Conservation (phyloP, 306 rosid genomes). For the Medicago lupulina region DNA sequence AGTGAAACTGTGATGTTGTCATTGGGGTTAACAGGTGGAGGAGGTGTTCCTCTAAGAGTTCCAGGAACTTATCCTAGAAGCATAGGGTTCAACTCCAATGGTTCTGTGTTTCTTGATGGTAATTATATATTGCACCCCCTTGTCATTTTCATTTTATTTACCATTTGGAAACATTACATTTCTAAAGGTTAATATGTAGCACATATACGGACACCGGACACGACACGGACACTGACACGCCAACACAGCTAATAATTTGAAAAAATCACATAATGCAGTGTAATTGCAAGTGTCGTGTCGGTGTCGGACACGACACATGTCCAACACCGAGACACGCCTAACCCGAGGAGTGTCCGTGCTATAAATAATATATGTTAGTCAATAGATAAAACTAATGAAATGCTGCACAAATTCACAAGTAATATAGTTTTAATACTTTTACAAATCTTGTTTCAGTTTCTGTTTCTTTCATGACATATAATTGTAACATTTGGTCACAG, state of each 20-base stretch:
- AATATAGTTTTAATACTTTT: constrained; percentile 21
- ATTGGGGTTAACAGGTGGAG: constrained; percentile 73
- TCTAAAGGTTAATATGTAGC: neutral
- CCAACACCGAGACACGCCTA: no score
- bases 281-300: no score
- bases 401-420: neutral
- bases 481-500: constrained; percentile 49
- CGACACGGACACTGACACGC: no score
- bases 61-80: constrained; percentile 83
- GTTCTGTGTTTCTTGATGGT: constrained; percentile 89
- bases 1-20: constrained; percentile 61
- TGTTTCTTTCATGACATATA: constrained; percentile 9
- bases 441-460: neutral
- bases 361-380: neutral
- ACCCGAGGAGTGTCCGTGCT: no score
- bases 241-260: no score
- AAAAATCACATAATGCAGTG: no score
- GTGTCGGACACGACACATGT: no score
- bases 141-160: constrained; percentile 27
- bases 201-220: no score
- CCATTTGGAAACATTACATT: constrained; percentile 20
- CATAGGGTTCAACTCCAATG: constrained; percentile 88
- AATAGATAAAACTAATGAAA: neutral
- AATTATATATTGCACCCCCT: constrained; percentile 35
- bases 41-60: constrained; percentile 55